Evolutionary conservation across 371 early-diverging fungal genomes (phyloP).

Genomic region (Mortierella sp.): DNA sequence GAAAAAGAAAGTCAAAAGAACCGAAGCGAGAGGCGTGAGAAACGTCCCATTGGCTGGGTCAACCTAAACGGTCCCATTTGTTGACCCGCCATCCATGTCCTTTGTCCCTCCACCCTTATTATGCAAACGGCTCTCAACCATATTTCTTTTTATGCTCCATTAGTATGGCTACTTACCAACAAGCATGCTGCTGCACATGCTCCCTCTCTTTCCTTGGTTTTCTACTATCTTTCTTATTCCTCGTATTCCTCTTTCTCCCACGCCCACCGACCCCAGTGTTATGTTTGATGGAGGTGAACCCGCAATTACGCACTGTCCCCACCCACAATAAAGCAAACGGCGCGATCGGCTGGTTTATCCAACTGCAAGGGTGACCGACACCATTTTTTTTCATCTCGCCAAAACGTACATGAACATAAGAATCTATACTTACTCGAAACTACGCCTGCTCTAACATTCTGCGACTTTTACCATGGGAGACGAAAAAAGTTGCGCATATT

Average conservation of each 20-base stretch:
- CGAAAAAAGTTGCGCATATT: background rate
- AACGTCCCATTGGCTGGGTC: background rate
- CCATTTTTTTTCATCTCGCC: background rate
- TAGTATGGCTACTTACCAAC: background rate
- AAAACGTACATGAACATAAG: background rate
- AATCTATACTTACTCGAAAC: background rate
- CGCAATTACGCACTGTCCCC: background rate
- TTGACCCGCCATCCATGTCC: background rate
- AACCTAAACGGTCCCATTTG: background rate
- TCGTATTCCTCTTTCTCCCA: no score
- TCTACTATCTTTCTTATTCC: no score
- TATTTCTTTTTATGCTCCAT: background rate
- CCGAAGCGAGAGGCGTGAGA: constrained; percentile 13
- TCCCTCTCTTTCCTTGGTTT: no score
- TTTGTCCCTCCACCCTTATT: background rate
- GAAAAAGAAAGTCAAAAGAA: background rate
- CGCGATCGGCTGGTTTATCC: background rate
- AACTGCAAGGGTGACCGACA: constrained; percentile 7
- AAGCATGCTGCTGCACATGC: background rate
- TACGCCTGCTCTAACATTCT: background rate
- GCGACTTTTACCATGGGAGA: background rate
- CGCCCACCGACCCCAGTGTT: no score
- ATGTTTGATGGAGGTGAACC: no score
- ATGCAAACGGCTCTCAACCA: background rate
- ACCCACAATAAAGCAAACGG: no score